Conservation (phyloP, 331 rosid species). For the Spiraea crenata region DNA sequence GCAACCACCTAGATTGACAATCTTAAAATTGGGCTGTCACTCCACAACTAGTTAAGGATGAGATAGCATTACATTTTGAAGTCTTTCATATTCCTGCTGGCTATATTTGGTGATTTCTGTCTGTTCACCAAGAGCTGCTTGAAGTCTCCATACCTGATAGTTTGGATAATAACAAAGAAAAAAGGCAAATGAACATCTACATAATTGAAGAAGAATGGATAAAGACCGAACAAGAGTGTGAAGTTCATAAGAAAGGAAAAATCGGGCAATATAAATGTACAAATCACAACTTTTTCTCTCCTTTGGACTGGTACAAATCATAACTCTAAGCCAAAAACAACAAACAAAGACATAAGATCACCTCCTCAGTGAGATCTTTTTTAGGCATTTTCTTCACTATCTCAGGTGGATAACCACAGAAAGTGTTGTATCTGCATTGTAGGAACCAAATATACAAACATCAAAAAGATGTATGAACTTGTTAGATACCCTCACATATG, state of each 20-base stretch:
- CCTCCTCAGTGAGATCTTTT: slow-evolving; percentile 99
- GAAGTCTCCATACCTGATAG: slow-evolving; percentile 92
- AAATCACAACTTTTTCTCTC: slow-evolving; percentile 3
- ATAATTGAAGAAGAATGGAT: neutral
- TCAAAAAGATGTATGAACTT: slow-evolving; percentile 15
- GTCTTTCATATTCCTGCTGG: slow-evolving; percentile 95
- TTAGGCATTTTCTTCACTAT: slow-evolving; percentile 99
- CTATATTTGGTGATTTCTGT: slow-evolving; percentile 95
- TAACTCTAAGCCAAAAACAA: slow-evolving; percentile 11
- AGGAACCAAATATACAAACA: slow-evolving; percentile 31
- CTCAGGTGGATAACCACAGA: slow-evolving; percentile 95
- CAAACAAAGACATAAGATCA: slow-evolving; percentile 30
- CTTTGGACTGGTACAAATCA: neutral
- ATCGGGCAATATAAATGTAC: neutral
- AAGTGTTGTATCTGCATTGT: slow-evolving; percentile 80
- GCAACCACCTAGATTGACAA: neutral
- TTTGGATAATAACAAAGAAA: slow-evolving; percentile 7
- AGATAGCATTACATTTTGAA: slow-evolving; percentile 68
- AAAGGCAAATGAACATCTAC: neutral
- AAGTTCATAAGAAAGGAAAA: neutral
- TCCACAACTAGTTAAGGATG: slow-evolving; percentile 17
- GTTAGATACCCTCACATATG: neutral
- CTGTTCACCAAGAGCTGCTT: slow-evolving; percentile 98
- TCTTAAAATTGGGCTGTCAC: too few relatives aligned
- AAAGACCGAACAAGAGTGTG: neutral